Percentiles rank a stretch among this genome's conserved stretches.
Evolutionary conservation across 805 yeast genomes (phyloP).

Genomic region (Saccharomycopsis javanensis): DNA sequence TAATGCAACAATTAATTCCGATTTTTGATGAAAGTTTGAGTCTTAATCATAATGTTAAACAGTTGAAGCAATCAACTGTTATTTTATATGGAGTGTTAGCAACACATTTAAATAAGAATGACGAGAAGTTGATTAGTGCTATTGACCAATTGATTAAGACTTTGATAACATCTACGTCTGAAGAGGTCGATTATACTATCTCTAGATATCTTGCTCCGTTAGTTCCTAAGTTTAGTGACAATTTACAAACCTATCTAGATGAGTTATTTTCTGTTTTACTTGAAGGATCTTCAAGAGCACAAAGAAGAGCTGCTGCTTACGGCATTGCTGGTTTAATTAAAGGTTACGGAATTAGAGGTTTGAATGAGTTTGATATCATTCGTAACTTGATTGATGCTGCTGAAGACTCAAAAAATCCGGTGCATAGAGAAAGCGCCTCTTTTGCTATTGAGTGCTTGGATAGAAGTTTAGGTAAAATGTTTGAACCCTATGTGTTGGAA

Average conservation of each 20-base stretch:
- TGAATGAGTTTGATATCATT: constrained; percentile 68
- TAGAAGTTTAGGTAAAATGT: constrained; percentile 57
- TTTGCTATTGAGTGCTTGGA: constrained; percentile 81
- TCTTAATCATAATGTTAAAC: constrained; percentile 43
- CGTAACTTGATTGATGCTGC: constrained; percentile 71
- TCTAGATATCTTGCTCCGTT: constrained; percentile 81
- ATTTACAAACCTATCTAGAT: constrained; percentile 47
- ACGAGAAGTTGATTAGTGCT: constrained; percentile 52
- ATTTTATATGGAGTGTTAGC: constrained; percentile 88
- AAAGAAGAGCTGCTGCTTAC: constrained; percentile 91
- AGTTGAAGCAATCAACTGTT: constrained; percentile 68
- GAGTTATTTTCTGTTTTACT: constrained; percentile 51
- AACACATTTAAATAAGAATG: constrained; percentile 62
- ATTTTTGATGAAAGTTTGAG: constrained; percentile 63
- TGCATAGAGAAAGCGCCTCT: constrained; percentile 79
- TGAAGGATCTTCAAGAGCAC: constrained; percentile 35
- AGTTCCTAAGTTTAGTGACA: constrained; percentile 45
- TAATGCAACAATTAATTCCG: constrained; percentile 68
- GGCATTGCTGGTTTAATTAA: constrained; percentile 91
- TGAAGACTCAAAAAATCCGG: constrained; percentile 71
- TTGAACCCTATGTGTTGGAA: constrained; percentile 93
- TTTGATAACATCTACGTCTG: constrained; percentile 69
- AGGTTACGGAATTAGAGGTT: constrained; percentile 76
- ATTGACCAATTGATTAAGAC: constrained; percentile 64
- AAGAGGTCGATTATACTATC: constrained; percentile 81